Evolutionary conservation across 192 early-diverging fungal species (phyloP), one percentile per base, ranked within the genome.

Genomic region (Entomortierella beljakovae): DNA sequence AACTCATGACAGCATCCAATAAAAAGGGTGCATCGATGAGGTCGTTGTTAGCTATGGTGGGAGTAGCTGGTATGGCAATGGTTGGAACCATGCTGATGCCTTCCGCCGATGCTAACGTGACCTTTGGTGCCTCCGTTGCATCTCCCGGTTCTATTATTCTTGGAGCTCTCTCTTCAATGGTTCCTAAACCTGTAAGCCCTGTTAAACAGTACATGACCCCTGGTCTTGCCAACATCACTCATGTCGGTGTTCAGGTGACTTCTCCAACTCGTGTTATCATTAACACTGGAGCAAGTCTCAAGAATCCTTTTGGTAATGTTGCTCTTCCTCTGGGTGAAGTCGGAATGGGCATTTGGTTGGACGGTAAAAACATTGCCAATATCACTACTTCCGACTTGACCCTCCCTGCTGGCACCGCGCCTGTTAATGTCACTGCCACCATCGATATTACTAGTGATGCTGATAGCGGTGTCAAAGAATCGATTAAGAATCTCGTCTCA

Each of bases 71-170:
- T 38, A 43, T 77, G 61, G 74, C 74, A 13, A 15, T 69, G 6
- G n/a, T 77, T 22, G 61, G 74, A 16, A 29, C 66, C 23, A 43
- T 66, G 29, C 18, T 69, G 3, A 61, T 66, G 20, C 74, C 73
- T 37, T 53, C 66, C 23, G 74, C 61, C 1, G 58, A 64, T 54
- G 74, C 74, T n/a, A 66, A 59, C n/a, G 61, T 69, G 46, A 52
- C 65, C 25, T 52, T 77, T 43, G 66, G 74, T 43, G 66, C 56
- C 10, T 59, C 59, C 2, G 26, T 40, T 29, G 68, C 64, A 35
- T 53, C 75, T 5, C 75, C 75, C 0, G 75, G 75, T n/a, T 70
- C 67, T 3, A 79, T 79, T 40, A 64, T 79, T 26, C 65, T 57
- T 3, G 75, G 75, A 51, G 54, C 54, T 15, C 68, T 79, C 20